A percentile compares a stretch with the other conserved stretches of the same genome.
Evolutionary conservation across 306 rosid species (phyloP).

Genomic region (Cicer yamashitae): DNA sequence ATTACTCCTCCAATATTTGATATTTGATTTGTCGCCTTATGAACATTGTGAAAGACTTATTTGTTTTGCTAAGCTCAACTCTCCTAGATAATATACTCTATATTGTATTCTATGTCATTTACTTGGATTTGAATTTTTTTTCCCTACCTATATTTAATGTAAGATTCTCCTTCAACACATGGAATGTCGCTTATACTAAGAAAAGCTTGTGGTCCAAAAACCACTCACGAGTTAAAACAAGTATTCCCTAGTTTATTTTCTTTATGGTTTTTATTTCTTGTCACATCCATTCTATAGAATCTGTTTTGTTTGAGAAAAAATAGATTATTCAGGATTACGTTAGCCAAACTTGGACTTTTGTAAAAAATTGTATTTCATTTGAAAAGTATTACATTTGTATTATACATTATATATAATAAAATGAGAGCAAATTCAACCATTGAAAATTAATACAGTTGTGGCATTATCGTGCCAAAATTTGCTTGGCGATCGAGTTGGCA

Average conservation of each 20-base stretch:
- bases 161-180: constrained; percentile 47
- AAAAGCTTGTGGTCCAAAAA: constrained; percentile 51
- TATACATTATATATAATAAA: neutral
- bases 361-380: neutral
- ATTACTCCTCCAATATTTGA: too few species aligned
- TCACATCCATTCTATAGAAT: constrained; percentile 9
- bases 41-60: too few species aligned
- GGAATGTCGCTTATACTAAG: constrained; percentile 17
- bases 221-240: constrained; percentile 17
- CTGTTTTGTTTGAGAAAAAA: constrained; percentile 7
- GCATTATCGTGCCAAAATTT: constrained; percentile 26
- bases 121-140: constrained; percentile 15
- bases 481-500: constrained; percentile 37
- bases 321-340: constrained; percentile 27
- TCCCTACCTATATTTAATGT: constrained; percentile 4
- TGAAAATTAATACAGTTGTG: neutral
- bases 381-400: neutral
- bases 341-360: neutral
- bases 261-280: constrained; percentile 17
- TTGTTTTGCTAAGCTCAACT: too few species aligned
- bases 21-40: too few species aligned
- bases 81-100: too few species aligned
- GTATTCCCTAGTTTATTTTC: neutral
- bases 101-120: neutral
- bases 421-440: constrained; percentile 3